Evolutionary conservation across 352 stramenopile species (phyloP), one percentile per base, ranked within the genome.

Genomic region (Phytophthora meadii): DNA sequence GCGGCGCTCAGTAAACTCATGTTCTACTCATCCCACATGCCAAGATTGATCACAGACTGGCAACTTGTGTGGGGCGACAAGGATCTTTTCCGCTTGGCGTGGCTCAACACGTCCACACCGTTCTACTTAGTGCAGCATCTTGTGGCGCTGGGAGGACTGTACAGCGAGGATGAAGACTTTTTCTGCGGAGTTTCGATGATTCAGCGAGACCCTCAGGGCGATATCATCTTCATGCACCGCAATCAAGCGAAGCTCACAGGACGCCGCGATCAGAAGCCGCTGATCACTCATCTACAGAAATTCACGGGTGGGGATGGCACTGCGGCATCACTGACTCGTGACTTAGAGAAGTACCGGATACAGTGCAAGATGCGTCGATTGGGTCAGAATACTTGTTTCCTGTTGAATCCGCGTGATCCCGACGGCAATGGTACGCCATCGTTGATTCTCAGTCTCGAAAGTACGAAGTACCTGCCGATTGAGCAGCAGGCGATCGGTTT

Each of bases 121-220:
- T 93, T 95, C 32, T 79, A 89, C 61, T 88, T 81, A 52, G 67
- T 93, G 4, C 80, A 82, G 42, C 79, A 91, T 32, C 64, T 88
- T 3, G 65, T 82, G 9, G 79, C 78, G 17, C 62, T 90, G 8
- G 83, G 72, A 2, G 84, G 84, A 6, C 50, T 88, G 4, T 88
- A 91, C 46, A 59, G 84, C 40, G 44, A 54, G 28, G 52, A 75
- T 0, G 66, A 88, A 40, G 55, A 83, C 37, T 81, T 86, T 30
- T 95, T 95, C 45, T 95, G 87, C 27, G 87, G 87, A 9, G 60
- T 94, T n/a, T 72, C 84, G 11, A 95, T 95, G 85, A 74, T 92
- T 45, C 87, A 95, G 68, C 81, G 74, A 2, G 87, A 95, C 46
- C 81, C 82, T 1, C 64, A 68, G 4, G 86, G 87, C 32, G 79